Percentiles rank a stretch among this genome's conserved stretches.
phyloP scores from a whole-genome alignment of 306 rosid species.

The Datisca glomerata region DNA sequence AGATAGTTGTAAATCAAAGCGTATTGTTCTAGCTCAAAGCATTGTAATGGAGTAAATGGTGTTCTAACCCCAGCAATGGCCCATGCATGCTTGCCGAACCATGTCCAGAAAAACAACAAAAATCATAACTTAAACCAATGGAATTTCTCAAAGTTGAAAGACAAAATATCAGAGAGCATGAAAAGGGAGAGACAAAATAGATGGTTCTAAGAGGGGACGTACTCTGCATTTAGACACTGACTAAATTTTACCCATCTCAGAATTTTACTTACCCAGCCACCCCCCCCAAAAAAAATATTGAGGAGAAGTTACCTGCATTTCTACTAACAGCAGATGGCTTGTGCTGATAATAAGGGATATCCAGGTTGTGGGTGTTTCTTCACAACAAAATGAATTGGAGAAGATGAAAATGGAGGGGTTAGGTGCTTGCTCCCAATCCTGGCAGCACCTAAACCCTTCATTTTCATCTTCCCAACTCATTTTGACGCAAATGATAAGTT shows the following conservation, averaged over 20 bases:
- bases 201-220: background rate
- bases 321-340: conserved; percentile 13
- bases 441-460: too few relatives aligned
- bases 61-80: conserved; percentile 20
- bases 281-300: conserved; percentile 1
- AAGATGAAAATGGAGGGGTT: too few relatives aligned
- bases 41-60: conserved; percentile 44
- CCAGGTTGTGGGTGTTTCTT: conserved; percentile 9
- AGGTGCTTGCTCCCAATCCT: too few relatives aligned
- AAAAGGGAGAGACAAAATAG: background rate
- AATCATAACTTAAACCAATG: conserved; percentile 1
- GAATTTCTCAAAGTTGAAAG: too few relatives aligned
- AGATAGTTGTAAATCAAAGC: conserved; percentile 51
- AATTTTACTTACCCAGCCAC: background rate
- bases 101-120: conserved; percentile 20
- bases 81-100: conserved; percentile 35
- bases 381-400: conserved; percentile 8
- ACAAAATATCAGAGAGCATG: conserved; percentile 3
- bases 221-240: too few relatives aligned
- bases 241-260: too few relatives aligned
- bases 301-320: conserved; percentile 19
- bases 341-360: conserved; percentile 19
- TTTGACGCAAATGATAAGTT: too few relatives aligned
- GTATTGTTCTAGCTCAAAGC: conserved; percentile 51
- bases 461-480: too few relatives aligned